Percentiles rank a stretch among this genome's conserved stretches.
phyloP scores from a whole-genome alignment of 2,329 filamentous ascomycete species.

The Alternaria infectoria region DNA sequence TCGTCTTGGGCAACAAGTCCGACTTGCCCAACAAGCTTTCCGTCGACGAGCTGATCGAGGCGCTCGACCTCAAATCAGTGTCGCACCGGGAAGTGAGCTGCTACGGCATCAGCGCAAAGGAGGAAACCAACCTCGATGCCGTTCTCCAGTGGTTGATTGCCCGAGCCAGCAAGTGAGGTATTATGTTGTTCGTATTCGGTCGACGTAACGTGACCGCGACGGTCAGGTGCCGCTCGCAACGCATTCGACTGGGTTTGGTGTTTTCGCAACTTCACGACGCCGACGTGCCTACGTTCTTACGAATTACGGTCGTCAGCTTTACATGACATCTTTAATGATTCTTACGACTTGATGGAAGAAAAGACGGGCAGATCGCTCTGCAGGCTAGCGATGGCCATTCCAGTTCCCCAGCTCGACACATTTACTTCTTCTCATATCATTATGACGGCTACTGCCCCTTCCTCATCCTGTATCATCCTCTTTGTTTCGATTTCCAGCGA shows the following conservation, averaged over 20 bases:
- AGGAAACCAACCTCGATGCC: slow-evolving; percentile 97
- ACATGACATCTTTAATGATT: slow-evolving; percentile 57
- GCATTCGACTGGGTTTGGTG: slow-evolving; percentile 27
- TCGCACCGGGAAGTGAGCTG: slow-evolving; percentile 94
- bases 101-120: slow-evolving; percentile 98
- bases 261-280: slow-evolving; percentile 38
- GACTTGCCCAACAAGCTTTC: slow-evolving; percentile 89
- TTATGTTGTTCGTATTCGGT: slow-evolving; percentile 19
- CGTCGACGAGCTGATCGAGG: slow-evolving; percentile 94
- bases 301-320: slow-evolving; percentile 48
- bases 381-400: slow-evolving; percentile 57
- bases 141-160: slow-evolving; percentile 97
- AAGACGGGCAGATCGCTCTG: slow-evolving; percentile 54
- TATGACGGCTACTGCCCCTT: slow-evolving; percentile 28
- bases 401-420: slow-evolving; percentile 47
- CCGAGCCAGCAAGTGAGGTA: slow-evolving; percentile 64
- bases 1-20: slow-evolving; percentile 97
- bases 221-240: slow-evolving; percentile 30
- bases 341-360: slow-evolving; percentile 60
- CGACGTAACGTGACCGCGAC: slow-evolving; percentile 34
- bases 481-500: slow-evolving; percentile 17
- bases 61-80: slow-evolving; percentile 86
- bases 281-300: slow-evolving; percentile 46
- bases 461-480: slow-evolving; percentile 21
- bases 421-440: slow-evolving; percentile 30